phyloP scores from a whole-genome alignment of 371 early-diverging fungal genomes.

The Nosema bombycis region DNA sequence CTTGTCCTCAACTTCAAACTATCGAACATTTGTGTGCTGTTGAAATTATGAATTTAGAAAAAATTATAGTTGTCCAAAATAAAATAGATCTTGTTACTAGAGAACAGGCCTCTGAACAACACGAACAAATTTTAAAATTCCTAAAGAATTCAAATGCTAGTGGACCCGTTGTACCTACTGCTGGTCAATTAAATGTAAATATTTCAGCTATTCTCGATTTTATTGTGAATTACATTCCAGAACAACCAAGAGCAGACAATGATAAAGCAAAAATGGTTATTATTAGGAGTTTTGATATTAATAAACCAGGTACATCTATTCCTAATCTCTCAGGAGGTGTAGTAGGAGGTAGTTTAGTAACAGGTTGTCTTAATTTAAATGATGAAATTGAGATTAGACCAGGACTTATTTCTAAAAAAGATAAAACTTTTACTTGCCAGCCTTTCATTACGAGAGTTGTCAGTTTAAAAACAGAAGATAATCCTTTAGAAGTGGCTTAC shows the following conservation, averaged over 20 bases:
- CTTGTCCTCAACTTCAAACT: constrained; percentile 99
- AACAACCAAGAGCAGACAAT: constrained; percentile 84
- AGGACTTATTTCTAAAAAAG: constrained; percentile 83
- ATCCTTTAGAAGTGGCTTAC: constrained; percentile 86
- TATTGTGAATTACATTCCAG: constrained; percentile 91
- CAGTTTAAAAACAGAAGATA: constrained; percentile 83
- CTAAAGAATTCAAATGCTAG: constrained; percentile 80
- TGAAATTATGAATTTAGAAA: constrained; percentile 93
- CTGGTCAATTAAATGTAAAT: constrained; percentile 96
- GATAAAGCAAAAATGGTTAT: constrained; percentile 87
- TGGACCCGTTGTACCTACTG: constrained; percentile 95
- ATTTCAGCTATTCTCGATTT: constrained; percentile 97
- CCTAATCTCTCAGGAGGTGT: constrained; percentile 94
- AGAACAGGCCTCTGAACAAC: constrained; percentile 82
- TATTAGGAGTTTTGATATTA: constrained; percentile 98
- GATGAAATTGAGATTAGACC: constrained; percentile 97
- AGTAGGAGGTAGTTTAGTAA: constrained; percentile 94
- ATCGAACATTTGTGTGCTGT: constrained; percentile 98
- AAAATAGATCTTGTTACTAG: constrained; percentile 97
- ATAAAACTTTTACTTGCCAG: constrained; percentile 76
- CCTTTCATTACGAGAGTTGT: constrained; percentile 86
- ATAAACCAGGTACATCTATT: constrained; percentile 94
- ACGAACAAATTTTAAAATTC: constrained; percentile 84
- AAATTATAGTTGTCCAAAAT: constrained; percentile 97
- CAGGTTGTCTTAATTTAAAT: constrained; percentile 84